Percentiles rank a stretch among this genome's conserved stretches.
Conservation (phyloP, 2,329 filamentous ascomycete species). For the Trichoderma gracile region DNA sequence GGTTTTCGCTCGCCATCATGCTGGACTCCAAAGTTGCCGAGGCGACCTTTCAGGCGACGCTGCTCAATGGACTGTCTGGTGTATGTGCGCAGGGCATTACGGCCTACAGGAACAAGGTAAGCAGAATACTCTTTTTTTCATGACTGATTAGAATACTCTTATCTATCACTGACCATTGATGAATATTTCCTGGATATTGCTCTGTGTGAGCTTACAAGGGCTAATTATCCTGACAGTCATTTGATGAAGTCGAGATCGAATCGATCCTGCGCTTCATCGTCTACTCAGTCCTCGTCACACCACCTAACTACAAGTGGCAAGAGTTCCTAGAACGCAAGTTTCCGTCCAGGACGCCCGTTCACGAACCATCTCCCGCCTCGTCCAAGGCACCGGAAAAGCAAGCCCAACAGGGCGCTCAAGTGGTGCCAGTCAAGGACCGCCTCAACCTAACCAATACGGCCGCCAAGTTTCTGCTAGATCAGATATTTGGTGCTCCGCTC, state of each 20-base stretch:
- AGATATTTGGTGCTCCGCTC: conserved; percentile 15
- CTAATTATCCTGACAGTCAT: conserved; percentile 4
- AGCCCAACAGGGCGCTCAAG: background rate
- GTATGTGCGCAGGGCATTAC: conserved; percentile 21
- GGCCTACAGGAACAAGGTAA: conserved; percentile 16
- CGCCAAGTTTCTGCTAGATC: conserved; percentile 20
- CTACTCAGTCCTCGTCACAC: conserved; percentile 22
- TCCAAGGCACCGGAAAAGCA: background rate
- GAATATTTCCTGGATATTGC: background rate
- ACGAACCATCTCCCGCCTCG: background rate
- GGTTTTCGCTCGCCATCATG: background rate
- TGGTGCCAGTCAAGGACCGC: background rate
- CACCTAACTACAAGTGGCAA: conserved; percentile 25
- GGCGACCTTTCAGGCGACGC: conserved; percentile 20
- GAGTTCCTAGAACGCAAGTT: conserved; percentile 18
- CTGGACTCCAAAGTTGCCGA: conserved; percentile 21
- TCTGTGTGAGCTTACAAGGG: too few species aligned
- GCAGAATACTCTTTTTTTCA: too few species aligned
- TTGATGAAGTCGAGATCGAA: conserved; percentile 12
- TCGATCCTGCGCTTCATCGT: conserved; percentile 18
- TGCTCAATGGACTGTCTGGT: conserved; percentile 18
- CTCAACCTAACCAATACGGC: conserved; percentile 19
- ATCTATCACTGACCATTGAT: background rate
- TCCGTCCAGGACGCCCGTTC: conserved; percentile 4
- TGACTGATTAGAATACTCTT: too few species aligned